Conservation (phyloP, 1,284 basidiomycete species). For the Takashimella tepidaria region DNA sequence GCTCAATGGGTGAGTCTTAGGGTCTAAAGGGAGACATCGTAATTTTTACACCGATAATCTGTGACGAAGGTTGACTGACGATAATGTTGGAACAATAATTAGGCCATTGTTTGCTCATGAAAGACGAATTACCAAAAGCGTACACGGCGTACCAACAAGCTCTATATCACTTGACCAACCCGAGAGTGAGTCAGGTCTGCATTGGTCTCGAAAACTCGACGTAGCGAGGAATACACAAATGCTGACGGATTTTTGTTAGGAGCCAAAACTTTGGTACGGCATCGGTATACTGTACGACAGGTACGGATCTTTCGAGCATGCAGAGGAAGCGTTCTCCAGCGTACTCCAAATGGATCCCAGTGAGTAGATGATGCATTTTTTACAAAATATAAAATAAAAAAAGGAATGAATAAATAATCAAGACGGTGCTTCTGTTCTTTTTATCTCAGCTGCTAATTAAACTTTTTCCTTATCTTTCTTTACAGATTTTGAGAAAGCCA, state of each 20-base stretch:
- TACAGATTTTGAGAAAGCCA: slow-evolving; percentile 94
- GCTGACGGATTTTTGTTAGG: slow-evolving; percentile 55
- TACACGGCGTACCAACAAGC: slow-evolving; percentile 99
- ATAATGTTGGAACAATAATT: too few species aligned
- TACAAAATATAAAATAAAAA: background rate
- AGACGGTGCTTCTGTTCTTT: too few species aligned
- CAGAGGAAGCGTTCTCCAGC: slow-evolving; percentile 95
- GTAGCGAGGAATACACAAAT: background rate
- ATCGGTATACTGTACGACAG: slow-evolving; percentile 98
- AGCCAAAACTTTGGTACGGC: slow-evolving; percentile 98
- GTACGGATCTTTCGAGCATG: slow-evolving; percentile 96
- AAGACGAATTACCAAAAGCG: slow-evolving; percentile 97
- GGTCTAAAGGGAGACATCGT: too few species aligned
- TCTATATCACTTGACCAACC: slow-evolving; percentile 88
- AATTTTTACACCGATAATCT: background rate
- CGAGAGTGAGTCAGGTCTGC: slow-evolving; percentile 69
- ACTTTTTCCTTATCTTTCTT: background rate
- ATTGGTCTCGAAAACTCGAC: background rate
- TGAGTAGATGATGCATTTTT: slow-evolving; percentile 49
- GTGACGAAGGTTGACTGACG: background rate
- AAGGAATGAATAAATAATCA: too few species aligned
- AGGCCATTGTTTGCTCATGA: slow-evolving; percentile 96
- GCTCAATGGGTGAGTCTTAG: slow-evolving; percentile 75
- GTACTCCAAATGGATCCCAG: slow-evolving; percentile 96
- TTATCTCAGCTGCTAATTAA: too few species aligned